These are phyloP conservation scores for Globisporangium abappressorium DNA, from an alignment of 352 stramenopile genomes.

Conservation along the genomic window DNA sequence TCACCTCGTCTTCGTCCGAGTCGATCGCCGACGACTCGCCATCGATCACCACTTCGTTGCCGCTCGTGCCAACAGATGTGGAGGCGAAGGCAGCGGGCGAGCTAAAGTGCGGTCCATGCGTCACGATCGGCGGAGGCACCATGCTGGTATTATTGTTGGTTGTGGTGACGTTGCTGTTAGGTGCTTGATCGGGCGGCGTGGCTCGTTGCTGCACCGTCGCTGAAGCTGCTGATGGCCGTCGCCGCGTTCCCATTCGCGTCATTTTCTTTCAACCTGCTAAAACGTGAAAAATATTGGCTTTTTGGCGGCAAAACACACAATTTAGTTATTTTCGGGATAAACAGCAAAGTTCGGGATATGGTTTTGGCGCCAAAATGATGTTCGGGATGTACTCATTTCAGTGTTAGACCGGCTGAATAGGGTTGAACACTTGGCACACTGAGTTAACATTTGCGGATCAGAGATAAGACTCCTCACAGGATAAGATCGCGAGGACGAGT, in stretches of 20 bases:
- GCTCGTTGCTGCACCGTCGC: background rate
- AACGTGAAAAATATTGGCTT: background rate
- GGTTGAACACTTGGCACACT: background rate
- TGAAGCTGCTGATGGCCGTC: background rate
- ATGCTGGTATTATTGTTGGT: background rate
- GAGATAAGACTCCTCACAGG: background rate
- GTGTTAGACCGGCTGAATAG: background rate
- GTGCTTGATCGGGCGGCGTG: background rate
- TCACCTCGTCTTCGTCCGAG: constrained; percentile 50
- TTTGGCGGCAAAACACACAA: constrained; percentile 3
- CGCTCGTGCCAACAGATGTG: background rate
- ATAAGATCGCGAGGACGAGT: background rate
- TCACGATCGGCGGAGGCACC: background rate
- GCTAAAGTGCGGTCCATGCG: background rate
- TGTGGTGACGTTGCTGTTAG: background rate
- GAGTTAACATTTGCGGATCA: background rate
- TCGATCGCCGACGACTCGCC: constrained; percentile 50
- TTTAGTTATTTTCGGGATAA: too few species aligned
- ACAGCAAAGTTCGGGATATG: background rate
- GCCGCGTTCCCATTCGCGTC: constrained; percentile 4
- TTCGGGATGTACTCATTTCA: background rate
- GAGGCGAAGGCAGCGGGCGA: background rate
- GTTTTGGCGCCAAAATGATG: background rate
- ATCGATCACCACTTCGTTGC: constrained; percentile 71
- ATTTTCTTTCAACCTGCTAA: background rate